phyloP scores from a whole-genome alignment of 129 eudicot species.

The Ambrosia trifida region DNA sequence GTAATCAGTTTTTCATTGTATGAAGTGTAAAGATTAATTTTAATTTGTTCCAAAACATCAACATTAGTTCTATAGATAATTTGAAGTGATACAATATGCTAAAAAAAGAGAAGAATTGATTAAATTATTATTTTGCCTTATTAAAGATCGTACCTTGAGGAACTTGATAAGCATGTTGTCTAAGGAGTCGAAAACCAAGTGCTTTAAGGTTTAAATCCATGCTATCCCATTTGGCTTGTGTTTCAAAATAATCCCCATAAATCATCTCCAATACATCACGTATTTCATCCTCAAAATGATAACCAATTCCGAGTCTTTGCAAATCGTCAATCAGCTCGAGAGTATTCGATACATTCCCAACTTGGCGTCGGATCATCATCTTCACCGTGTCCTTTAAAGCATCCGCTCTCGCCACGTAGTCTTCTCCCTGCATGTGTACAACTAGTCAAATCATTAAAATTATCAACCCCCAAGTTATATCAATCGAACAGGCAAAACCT shows the following conservation, averaged over 20 bases:
- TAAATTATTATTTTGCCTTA: no score
- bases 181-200: slow-evolving; percentile 16
- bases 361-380: slow-evolving; percentile 5
- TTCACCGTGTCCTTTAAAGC: slow-evolving; percentile 9
- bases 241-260: neutral
- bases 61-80: no score
- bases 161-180: slow-evolving; percentile 26
- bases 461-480: neutral
- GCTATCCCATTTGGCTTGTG: neutral
- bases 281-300: slow-evolving; percentile 23
- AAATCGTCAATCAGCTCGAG: slow-evolving; percentile 2
- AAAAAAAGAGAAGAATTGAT: no score
- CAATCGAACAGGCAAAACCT: neutral
- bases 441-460: neutral
- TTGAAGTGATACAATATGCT: no score
- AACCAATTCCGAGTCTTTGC: slow-evolving; percentile 12
- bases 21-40: no score
- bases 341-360: neutral
- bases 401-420: slow-evolving; percentile 4
- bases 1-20: no score
- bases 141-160: slow-evolving; percentile 7
- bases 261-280: slow-evolving; percentile 13
- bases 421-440: slow-evolving; percentile 3
- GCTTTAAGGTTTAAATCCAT: slow-evolving; percentile 17
- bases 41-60: no score